Evolutionary conservation across 805 yeast species (phyloP).

Genomic region (Kazachstania viticola): DNA sequence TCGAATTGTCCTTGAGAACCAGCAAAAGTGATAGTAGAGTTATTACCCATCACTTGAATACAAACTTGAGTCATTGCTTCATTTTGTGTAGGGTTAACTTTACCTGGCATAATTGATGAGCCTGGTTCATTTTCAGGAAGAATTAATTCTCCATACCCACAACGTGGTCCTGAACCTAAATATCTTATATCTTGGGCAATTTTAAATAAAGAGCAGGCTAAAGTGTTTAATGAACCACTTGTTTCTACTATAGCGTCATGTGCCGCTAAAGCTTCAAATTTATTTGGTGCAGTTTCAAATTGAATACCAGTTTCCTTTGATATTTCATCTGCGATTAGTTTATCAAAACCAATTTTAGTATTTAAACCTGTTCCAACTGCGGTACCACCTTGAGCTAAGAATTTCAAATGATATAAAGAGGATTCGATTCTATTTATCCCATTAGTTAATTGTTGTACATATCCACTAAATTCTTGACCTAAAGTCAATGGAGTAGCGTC

Average conservation of each 20-base stretch:
- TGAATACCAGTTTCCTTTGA: constrained; percentile 76
- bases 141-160: constrained; percentile 94
- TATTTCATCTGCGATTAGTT: constrained; percentile 76
- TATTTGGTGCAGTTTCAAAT: constrained; percentile 93
- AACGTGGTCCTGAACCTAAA: constrained; percentile 97
- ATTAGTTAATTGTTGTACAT: constrained; percentile 83
- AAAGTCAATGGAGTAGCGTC: constrained; percentile 97
- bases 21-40: constrained; percentile 87
- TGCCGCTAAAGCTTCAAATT: constrained; percentile 97
- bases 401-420: constrained; percentile 62
- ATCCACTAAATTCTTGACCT: constrained; percentile 97
- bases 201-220: constrained; percentile 87
- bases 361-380: constrained; percentile 98
- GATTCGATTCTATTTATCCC: constrained; percentile 82
- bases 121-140: constrained; percentile 99
- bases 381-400: constrained; percentile 97
- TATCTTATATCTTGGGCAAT: constrained; percentile 97
- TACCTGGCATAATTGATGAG: constrained; percentile 98
- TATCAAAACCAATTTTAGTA: constrained; percentile 85
- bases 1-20: constrained; percentile 99
- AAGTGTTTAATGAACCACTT: constrained; percentile 91
- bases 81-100: constrained; percentile 98
- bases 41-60: constrained; percentile 95
- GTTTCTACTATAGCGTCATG: constrained; percentile 98
- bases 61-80: constrained; percentile 98